Conservation (phyloP, 768 basidiomycete genomes). For the Postia placenta region DNA sequence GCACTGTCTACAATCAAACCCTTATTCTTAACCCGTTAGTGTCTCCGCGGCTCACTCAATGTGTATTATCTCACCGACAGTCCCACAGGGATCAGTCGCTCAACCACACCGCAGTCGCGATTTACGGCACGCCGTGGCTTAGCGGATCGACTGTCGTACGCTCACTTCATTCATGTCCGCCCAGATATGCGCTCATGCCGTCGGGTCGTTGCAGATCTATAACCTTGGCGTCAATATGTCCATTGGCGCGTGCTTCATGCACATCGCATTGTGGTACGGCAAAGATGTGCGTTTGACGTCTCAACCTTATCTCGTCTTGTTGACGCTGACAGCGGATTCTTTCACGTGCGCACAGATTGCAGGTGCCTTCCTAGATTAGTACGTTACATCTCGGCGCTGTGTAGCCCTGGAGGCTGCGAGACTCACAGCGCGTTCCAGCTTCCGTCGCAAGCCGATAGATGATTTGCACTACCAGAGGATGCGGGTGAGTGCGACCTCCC, state of each 20-base stretch:
- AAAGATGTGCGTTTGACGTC: not conserved
- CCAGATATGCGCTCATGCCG: not conserved
- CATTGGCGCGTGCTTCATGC: conserved; percentile 3
- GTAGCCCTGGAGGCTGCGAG: not conserved
- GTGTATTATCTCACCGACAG: too few species aligned
- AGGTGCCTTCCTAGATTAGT: not conserved
- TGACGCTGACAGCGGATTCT: not conserved
- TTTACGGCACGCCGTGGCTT: conserved; percentile 2
- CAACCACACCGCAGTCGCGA: conserved; percentile 2
- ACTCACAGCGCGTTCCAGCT: not conserved
- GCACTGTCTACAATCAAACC: conserved; percentile 47
- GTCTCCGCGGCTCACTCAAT: not conserved
- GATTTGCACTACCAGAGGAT: conserved; percentile 57
- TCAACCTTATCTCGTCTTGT: not conserved
- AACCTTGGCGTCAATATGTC: conserved; percentile 6
- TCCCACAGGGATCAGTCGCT: not conserved
- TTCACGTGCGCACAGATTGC: not conserved
- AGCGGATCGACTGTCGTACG: conserved; percentile 1
- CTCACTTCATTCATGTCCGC: not conserved
- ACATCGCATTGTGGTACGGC: conserved; percentile 5
- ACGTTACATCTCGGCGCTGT: not conserved
- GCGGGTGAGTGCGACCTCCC: conserved; percentile 26
- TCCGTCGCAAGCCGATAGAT: conserved; percentile 9
- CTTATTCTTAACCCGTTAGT: conserved; percentile 36
- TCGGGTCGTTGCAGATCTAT: conserved; percentile 6